Percentiles rank a stretch among this genome's conserved stretches.
Conservation (phyloP, 371 early-diverging fungal genomes). For the Actinomortierella wolfii region DNA sequence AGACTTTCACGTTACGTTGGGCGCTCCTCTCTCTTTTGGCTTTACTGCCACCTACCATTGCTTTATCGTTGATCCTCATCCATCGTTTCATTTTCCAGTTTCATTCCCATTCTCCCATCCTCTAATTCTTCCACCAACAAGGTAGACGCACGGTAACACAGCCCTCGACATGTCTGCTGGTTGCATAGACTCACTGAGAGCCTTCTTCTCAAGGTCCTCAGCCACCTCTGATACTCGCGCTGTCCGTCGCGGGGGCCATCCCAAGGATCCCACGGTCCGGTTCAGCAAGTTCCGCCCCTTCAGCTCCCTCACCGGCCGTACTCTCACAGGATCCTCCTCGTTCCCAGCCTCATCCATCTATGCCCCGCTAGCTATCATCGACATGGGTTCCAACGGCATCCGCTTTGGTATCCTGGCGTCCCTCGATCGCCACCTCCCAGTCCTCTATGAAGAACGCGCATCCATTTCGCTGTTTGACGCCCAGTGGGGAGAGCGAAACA, state of each 20-base stretch:
- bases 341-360: constrained; percentile 14
- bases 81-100: too few species aligned
- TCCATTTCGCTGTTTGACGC: constrained; percentile 64
- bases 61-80: too few species aligned
- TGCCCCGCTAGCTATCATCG: constrained; percentile 64
- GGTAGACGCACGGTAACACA: too few species aligned
- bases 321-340: constrained; percentile 2
- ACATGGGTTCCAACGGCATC: constrained; percentile 76
- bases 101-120: too few species aligned
- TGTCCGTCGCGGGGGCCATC: too few species aligned
- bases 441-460: constrained; percentile 66
- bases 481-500: constrained; percentile 27
- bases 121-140: too few species aligned
- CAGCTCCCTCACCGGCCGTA: neutral
- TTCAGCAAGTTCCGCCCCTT: neutral
- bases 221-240: neutral
- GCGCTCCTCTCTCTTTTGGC: too few species aligned
- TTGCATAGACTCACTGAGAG: constrained; percentile 35
- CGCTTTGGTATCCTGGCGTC: constrained; percentile 65
- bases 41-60: too few species aligned
- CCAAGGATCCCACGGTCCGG: neutral
- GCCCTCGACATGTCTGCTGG: too few species aligned
- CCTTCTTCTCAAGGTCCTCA: constrained; percentile 22
- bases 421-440: constrained; percentile 63
- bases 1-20: too few species aligned